phyloP scores from a whole-genome alignment of 495 filamentous ascomycete genomes.

The Neurospora sp. region DNA sequence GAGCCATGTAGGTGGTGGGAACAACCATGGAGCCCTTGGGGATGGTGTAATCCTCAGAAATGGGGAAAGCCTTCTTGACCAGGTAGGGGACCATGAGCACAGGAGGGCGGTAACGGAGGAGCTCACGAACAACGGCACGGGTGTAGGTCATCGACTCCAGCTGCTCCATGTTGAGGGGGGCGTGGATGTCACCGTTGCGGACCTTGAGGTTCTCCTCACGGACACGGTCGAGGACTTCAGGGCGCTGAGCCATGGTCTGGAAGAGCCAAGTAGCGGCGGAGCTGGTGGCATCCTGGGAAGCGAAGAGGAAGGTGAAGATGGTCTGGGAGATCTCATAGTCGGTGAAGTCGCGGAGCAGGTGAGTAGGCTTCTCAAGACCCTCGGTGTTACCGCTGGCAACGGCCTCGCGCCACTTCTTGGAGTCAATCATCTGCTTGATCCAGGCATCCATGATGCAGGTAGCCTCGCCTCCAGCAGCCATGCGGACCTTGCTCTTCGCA shows the following conservation, averaged over 20 bases:
- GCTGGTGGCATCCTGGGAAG: conserved; percentile 92
- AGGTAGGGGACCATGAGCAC: conserved; percentile 97
- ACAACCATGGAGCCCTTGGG: conserved; percentile 94
- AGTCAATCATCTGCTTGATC: conserved; percentile 77
- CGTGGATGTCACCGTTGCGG: conserved; percentile 66
- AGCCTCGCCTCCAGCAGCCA: conserved; percentile 80
- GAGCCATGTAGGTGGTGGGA: conserved; percentile 78
- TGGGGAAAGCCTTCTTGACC: conserved; percentile 90
- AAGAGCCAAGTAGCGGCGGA: conserved; percentile 91
- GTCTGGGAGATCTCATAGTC: conserved; percentile 93
- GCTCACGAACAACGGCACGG: conserved; percentile 86
- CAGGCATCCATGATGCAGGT: conserved; percentile 93
- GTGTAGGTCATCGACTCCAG: conserved; percentile 86
- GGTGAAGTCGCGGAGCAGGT: conserved; percentile 75
- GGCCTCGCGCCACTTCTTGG: conserved; percentile 62
- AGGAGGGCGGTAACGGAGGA: conserved; percentile 88
- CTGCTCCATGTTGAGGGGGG: conserved; percentile 66
- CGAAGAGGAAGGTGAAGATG: conserved; percentile 95
- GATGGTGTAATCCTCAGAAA: conserved; percentile 77
- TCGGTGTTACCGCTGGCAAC: conserved; percentile 61
- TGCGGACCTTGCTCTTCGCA: conserved; percentile 83
- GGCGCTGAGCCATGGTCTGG: conserved; percentile 88
- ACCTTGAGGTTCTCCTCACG: conserved; percentile 81
- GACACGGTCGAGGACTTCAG: conserved; percentile 80
- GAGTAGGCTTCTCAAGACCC: conserved; percentile 64